These are phyloP conservation scores for Xenoacremonium recifei DNA, from an alignment of 2,329 filamentous ascomycete genomes.

Conservation along the genomic window DNA sequence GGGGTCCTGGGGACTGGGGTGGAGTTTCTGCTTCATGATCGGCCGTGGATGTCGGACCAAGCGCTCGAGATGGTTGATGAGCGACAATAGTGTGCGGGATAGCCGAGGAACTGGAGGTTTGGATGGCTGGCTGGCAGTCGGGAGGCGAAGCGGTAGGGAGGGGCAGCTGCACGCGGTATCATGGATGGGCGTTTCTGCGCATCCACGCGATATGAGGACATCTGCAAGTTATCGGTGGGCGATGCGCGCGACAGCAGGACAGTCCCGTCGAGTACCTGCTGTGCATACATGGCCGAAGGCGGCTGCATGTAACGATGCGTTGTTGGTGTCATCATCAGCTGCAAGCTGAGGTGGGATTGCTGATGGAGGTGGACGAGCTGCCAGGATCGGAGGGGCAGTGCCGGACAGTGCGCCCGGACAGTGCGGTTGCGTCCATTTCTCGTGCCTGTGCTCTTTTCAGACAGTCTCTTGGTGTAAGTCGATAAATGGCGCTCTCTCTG, in stretches of 20 bases:
- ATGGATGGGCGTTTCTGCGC: background rate
- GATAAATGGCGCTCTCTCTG: too few species aligned
- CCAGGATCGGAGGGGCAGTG: background rate
- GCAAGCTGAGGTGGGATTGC: constrained; percentile 25
- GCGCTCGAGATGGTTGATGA: background rate
- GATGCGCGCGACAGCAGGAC: constrained; percentile 2
- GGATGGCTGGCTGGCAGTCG: background rate
- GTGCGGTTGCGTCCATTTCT: too few species aligned
- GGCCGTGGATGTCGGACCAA: background rate
- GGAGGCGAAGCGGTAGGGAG: too few species aligned
- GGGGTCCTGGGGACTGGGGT: background rate
- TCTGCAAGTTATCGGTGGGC: background rate
- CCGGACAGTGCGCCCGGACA: constrained; percentile 17
- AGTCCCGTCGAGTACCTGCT: too few species aligned
- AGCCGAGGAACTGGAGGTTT: background rate
- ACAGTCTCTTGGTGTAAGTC: too few species aligned
- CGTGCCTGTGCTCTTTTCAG: too few species aligned
- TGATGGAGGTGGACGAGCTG: background rate
- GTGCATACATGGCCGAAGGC: background rate
- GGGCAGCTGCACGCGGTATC: too few species aligned
- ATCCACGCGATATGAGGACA: background rate
- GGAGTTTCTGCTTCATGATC: background rate
- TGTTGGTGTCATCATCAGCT: constrained; percentile 15
- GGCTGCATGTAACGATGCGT: constrained; percentile 22
- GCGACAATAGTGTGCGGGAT: too few species aligned